Evolutionary conservation across 805 yeast genomes (phyloP).

Genomic region (Candida hungchunana): DNA sequence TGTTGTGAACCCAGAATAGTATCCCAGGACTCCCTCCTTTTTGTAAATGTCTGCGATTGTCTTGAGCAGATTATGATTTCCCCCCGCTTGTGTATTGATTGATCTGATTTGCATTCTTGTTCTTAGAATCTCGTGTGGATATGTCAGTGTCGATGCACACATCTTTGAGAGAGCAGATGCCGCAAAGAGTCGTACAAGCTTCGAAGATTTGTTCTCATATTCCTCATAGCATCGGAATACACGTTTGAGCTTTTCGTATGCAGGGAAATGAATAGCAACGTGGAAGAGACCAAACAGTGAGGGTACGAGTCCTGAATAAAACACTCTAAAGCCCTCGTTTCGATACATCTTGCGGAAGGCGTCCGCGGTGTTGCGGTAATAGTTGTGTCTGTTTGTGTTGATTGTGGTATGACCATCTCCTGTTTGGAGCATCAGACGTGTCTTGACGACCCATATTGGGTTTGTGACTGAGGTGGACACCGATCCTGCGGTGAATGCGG

Average conservation of each 20-base stretch:
- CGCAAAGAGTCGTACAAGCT: conserved; percentile 41
- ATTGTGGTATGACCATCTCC: conserved; percentile 20
- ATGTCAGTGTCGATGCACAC: conserved; percentile 83
- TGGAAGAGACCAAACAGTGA: conserved; percentile 87
- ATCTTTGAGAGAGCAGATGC: conserved; percentile 84
- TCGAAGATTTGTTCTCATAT: conserved; percentile 20
- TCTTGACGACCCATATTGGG: conserved; percentile 97
- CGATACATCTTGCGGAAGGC: conserved; percentile 77
- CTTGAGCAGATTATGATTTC: conserved; percentile 18
- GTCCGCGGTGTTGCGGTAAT: conserved; percentile 75
- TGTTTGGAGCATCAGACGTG: conserved; percentile 86
- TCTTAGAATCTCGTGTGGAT: conserved; percentile 93
- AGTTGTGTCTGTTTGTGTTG: conserved; percentile 20
- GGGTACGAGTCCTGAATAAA: conserved; percentile 87
- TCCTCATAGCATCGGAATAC: conserved; percentile 33
- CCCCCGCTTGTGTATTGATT: conserved; percentile 20
- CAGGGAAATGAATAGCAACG: conserved; percentile 95
- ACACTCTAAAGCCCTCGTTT: conserved; percentile 75
- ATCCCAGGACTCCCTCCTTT: conserved; percentile 76
- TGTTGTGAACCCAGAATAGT: conserved; percentile 84
- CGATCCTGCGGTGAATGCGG: conserved; percentile 87
- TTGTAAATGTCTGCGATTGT: conserved; percentile 29
- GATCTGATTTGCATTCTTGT: conserved; percentile 75
- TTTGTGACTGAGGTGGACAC: conserved; percentile 81
- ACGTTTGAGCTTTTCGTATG: conserved; percentile 75